Percentiles rank a stretch among this genome's conserved stretches.
phyloP scores from a whole-genome alignment of 257 asterid species.

The Paraleonurus japonicus region DNA sequence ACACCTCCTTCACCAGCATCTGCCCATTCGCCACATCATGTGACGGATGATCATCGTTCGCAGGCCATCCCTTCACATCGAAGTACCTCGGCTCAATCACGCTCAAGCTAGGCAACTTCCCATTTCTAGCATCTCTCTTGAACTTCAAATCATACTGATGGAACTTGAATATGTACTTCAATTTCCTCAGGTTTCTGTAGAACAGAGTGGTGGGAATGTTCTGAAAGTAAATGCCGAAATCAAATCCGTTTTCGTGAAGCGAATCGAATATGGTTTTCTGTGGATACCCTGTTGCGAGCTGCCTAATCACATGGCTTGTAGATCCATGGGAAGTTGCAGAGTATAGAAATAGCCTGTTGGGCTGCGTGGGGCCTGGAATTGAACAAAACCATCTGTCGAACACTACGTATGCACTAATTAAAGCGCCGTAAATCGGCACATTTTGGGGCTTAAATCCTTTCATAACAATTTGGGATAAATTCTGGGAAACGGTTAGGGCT shows the following conservation, averaged over 20 bases:
- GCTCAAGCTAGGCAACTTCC: conserved; percentile 52
- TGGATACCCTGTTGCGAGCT: conserved; percentile 54
- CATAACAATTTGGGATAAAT: conserved; percentile 56
- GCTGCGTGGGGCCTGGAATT: conserved; percentile 74
- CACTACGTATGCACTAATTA: conserved; percentile 54
- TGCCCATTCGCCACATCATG: conserved; percentile 78
- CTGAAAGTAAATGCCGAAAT: conserved; percentile 63
- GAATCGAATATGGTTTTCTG: conserved; percentile 69
- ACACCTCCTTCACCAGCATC: conserved; percentile 64
- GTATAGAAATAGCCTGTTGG: conserved; percentile 57
- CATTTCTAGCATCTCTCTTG: conserved; percentile 56
- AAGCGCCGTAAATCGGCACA: conserved; percentile 42
- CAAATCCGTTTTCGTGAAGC: conserved; percentile 39
- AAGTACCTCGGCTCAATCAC: conserved; percentile 74
- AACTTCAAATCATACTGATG: conserved; percentile 54
- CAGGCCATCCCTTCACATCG: conserved; percentile 49
- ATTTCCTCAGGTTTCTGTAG: conserved; percentile 56
- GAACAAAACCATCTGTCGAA: conserved; percentile 66
- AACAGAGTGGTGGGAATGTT: conserved; percentile 56
- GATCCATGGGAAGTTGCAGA: conserved; percentile 79
- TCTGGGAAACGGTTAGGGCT: conserved; percentile 42
- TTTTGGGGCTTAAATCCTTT: conserved; percentile 55
- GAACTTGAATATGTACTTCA: conserved; percentile 56
- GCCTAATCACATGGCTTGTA: conserved; percentile 46
- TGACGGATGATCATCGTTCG: conserved; percentile 76